Percentiles rank a stretch among this genome's conserved stretches.
Evolutionary conservation across 2,329 filamentous ascomycete genomes (phyloP).

Genomic region (Allantophomopsis lycopodina): DNA sequence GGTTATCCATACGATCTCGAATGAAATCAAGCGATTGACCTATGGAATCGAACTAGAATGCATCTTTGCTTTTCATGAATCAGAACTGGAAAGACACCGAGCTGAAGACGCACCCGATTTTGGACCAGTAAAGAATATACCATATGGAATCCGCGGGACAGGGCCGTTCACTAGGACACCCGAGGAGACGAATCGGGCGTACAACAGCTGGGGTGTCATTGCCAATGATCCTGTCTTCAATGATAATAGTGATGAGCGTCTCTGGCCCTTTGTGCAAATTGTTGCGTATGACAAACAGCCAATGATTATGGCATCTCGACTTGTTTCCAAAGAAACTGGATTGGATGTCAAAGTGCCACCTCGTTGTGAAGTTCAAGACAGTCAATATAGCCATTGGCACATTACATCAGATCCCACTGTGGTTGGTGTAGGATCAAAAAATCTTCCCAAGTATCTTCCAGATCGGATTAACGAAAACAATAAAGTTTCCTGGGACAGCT

Average conservation of each 20-base stretch:
- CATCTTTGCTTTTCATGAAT: neutral
- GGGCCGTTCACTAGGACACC: neutral
- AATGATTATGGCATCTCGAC: no score
- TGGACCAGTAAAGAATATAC: neutral
- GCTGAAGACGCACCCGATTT: neutral
- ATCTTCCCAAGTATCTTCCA: neutral
- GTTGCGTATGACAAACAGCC: neutral
- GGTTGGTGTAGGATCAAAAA: neutral
- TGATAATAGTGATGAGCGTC: no score
- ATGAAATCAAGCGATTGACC: neutral
- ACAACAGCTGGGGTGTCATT: neutral
- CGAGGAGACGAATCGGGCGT: neutral
- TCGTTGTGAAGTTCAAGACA: neutral
- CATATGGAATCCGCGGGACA: neutral
- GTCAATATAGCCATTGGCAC: neutral
- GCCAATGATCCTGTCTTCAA: neutral
- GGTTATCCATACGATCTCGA: neutral
- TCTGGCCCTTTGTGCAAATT: no score
- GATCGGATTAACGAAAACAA: neutral
- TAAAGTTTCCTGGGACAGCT: conserved; percentile 1
- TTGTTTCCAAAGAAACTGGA: no score
- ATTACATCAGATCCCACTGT: conserved; percentile 1
- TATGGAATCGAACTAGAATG: conserved; percentile 1
- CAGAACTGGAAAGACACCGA: neutral
- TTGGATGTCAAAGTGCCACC: neutral